Base-by-base conservation (phyloP, 2,329 filamentous ascomycete genomes). In the Exophiala viscosa region DNA sequence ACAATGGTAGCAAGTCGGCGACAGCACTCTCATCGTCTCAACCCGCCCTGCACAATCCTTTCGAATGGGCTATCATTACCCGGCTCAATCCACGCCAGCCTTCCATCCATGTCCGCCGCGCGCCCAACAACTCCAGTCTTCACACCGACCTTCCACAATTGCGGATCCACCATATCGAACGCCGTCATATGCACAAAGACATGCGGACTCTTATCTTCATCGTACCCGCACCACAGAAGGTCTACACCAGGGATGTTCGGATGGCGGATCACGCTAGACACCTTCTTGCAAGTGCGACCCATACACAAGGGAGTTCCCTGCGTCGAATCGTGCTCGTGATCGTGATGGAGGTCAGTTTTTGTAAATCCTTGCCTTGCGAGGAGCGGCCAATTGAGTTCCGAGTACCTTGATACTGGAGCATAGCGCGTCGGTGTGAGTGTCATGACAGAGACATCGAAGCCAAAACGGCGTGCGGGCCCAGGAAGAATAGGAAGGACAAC, bases 401-500 rank as follows among this genome's bases (percentile, higher is more conserved):
- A 51, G 13, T 41, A 45, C 20, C 7, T 5, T n/a, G 50, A 47
- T 1, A 28, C 32, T 0, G 50, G 54, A 1, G 50, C 54, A 39
- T 51, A 52, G 11, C 45, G 15, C 11, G 44, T 44, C 9, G 45
- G 40, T 11, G 54, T 47, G 13, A 57, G 50, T 13, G 54, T 57
- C 54, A 57, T 57, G 43, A 57, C 51, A 13, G 35, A 48, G 15
- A 54, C 44, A 17, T 48, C 50, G 39, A 54, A 44, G 23, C 18
- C 28, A n/a, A 28, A 43, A 2, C 28, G 35, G 7, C 45, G 49
- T 14, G 18, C 35, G 6, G 44, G 44, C 5, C 47, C 47, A 7
- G 54, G 54, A 9, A 45, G 34, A 32, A 57, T 48, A 17, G 54
- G 54, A 1, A 57, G 39, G 23, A 53, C 54, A 10, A 57, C 50